A percentile compares a stretch with the other conserved stretches of the same genome.
phyloP scores from a whole-genome alignment of 2,329 filamentous ascomycete genomes.

The Macrophomina phaseolina region DNA sequence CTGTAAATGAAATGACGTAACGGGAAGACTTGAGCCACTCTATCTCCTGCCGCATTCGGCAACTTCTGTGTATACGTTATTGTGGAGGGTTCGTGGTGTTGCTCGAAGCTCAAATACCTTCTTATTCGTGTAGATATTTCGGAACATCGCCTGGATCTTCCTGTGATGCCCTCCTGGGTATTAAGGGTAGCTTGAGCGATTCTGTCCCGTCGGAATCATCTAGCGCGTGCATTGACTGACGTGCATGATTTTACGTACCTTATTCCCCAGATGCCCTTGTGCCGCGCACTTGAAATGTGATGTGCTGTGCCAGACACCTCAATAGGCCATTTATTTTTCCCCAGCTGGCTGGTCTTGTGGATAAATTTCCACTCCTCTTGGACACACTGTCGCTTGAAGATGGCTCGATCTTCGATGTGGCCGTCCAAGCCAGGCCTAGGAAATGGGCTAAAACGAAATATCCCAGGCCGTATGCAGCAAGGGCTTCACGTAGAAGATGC shows the following conservation, averaged over 20 bases:
- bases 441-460: too few species aligned
- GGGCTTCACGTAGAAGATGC: too few species aligned
- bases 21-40: not conserved
- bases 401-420: too few species aligned
- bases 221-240: conserved; percentile 14
- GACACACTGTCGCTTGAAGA: too few species aligned
- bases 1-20: conserved; percentile 12
- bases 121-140: conserved; percentile 20
- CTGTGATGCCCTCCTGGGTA: not conserved
- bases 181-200: not conserved
- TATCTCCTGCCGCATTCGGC: not conserved
- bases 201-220: conserved; percentile 6
- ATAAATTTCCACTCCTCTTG: too few species aligned
- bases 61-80: not conserved
- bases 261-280: not conserved
- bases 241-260: conserved; percentile 17
- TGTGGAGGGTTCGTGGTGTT: conserved; percentile 10
- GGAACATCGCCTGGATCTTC: not conserved
- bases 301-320: too few species aligned
- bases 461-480: too few species aligned
- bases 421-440: too few species aligned
- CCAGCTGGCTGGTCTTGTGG: too few species aligned
- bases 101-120: not conserved
- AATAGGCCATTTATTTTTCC: too few species aligned
- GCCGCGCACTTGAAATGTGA: not conserved